Evolutionary conservation across 495 filamentous ascomycete species (phyloP).

Genomic region (Schizothecium vesticola): DNA sequence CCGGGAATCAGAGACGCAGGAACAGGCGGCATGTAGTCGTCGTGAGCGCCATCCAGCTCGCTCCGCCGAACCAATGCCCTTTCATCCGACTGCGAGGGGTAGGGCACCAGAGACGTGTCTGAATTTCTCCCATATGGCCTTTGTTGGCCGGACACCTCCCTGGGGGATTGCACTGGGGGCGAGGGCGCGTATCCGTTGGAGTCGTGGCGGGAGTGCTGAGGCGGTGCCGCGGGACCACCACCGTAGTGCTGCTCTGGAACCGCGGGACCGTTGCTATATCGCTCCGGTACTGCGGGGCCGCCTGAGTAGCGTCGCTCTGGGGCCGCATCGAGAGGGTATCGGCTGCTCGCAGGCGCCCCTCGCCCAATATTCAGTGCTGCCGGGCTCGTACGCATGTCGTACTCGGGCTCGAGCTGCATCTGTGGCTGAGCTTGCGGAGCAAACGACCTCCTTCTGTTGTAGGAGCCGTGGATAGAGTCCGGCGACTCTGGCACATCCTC

Average conservation of each 20-base stretch:
- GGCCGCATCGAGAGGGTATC: neutral
- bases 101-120: conserved; percentile 20
- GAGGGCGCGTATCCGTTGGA: conserved; percentile 15
- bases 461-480: conserved; percentile 29
- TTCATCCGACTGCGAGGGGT: conserved; percentile 16
- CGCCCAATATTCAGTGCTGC: conserved; percentile 45
- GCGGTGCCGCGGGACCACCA: neutral
- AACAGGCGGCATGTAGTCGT: conserved; percentile 43
- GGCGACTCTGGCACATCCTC: conserved; percentile 59
- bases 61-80: conserved; percentile 22
- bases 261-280: neutral
- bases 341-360: conserved; percentile 32
- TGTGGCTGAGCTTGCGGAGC: conserved; percentile 26
- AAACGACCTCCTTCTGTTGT: conserved; percentile 42
- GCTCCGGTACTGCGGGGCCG: conserved; percentile 1
- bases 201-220: conserved; percentile 12
- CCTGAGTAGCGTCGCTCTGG: conserved; percentile 11
- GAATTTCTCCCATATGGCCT: conserved; percentile 22
- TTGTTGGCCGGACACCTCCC: conserved; percentile 17
- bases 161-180: conserved; percentile 3
- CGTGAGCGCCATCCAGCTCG: conserved; percentile 32
- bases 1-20: conserved; percentile 67
- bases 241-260: conserved; percentile 9
- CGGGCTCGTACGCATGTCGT: conserved; percentile 38
- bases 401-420: conserved; percentile 26